Evolutionary conservation across 2,329 filamentous ascomycete genomes (phyloP).

Genomic region (Chlorencoelia australis): DNA sequence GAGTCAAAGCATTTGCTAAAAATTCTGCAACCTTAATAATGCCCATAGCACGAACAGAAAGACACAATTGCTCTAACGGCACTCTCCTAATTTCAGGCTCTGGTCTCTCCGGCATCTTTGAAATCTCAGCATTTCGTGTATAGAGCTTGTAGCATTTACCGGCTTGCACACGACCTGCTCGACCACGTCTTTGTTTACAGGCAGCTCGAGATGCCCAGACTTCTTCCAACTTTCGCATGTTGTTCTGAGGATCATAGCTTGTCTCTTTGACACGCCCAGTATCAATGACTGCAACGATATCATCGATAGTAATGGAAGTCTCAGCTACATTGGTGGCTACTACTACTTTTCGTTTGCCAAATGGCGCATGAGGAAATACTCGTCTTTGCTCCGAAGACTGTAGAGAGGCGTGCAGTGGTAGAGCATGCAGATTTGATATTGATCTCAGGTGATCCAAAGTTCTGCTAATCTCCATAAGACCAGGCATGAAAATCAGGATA

Average conservation of each 20-base stretch:
- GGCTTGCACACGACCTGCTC: slow-evolving; percentile 84
- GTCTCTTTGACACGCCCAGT: slow-evolving; percentile 95
- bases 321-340: slow-evolving; percentile 96
- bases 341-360: slow-evolving; percentile 81
- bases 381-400: slow-evolving; percentile 79
- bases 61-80: slow-evolving; percentile 84
- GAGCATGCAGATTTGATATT: slow-evolving; percentile 60
- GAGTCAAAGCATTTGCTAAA: slow-evolving; percentile 77
- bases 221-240: slow-evolving; percentile 90
- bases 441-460: slow-evolving; percentile 58
- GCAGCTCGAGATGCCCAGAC: slow-evolving; percentile 91
- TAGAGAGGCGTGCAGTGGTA: slow-evolving; percentile 87
- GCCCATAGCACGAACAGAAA: slow-evolving; percentile 93
- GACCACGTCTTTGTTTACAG: slow-evolving; percentile 86
- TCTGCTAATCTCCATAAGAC: slow-evolving; percentile 81
- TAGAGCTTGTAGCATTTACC: slow-evolving; percentile 94
- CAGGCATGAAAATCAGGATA: slow-evolving; percentile 91
- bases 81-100: slow-evolving; percentile 92
- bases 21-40: slow-evolving; percentile 73
- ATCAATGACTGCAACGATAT: slow-evolving; percentile 93
- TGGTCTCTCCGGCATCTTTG: slow-evolving; percentile 76
- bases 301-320: slow-evolving; percentile 96
- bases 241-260: slow-evolving; percentile 81
- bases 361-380: slow-evolving; percentile 69
- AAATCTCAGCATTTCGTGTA: slow-evolving; percentile 69